These are phyloP conservation scores for Dacryopinax spathularia DNA, from an alignment of 768 basidiomycete species.

Conservation along the genomic window DNA sequence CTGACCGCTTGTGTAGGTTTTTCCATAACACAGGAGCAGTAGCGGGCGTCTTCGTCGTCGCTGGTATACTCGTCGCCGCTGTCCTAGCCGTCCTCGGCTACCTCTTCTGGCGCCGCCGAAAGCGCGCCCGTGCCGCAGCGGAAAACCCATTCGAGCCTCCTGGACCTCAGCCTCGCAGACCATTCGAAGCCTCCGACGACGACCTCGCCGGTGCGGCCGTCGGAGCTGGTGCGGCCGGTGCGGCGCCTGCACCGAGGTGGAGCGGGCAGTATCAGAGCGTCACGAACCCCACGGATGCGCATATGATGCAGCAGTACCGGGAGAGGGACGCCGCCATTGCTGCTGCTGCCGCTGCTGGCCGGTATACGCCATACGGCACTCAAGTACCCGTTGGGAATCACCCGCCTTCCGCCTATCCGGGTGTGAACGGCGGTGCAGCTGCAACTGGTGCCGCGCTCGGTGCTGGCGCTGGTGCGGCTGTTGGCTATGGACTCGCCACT, in stretches of 20 bases:
- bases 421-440: not conserved
- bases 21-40: slow-evolving; percentile 32
- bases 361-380: not conserved
- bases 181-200: slow-evolving; percentile 34
- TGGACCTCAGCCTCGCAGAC: not conserved
- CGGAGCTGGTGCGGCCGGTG: not conserved
- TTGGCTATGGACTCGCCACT: not conserved
- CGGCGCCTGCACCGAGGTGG: not conserved
- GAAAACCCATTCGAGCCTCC: not conserved
- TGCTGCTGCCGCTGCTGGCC: slow-evolving; percentile 49
- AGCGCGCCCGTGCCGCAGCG: not conserved
- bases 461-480: too few species aligned
- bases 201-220: slow-evolving; percentile 33
- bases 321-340: slow-evolving; percentile 59
- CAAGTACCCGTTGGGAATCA: not conserved
- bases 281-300: not conserved
- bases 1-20: slow-evolving; percentile 16
- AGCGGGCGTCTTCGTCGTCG: slow-evolving; percentile 28
- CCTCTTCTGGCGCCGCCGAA: not conserved
- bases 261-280: not conserved
- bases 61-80: slow-evolving; percentile 43
- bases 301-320: slow-evolving; percentile 3
- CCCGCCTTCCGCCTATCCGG: not conserved
- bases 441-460: not conserved
- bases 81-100: slow-evolving; percentile 55